phyloP scores from a whole-genome alignment of 1,284 basidiomycete species.

The Mycena citricolor region DNA sequence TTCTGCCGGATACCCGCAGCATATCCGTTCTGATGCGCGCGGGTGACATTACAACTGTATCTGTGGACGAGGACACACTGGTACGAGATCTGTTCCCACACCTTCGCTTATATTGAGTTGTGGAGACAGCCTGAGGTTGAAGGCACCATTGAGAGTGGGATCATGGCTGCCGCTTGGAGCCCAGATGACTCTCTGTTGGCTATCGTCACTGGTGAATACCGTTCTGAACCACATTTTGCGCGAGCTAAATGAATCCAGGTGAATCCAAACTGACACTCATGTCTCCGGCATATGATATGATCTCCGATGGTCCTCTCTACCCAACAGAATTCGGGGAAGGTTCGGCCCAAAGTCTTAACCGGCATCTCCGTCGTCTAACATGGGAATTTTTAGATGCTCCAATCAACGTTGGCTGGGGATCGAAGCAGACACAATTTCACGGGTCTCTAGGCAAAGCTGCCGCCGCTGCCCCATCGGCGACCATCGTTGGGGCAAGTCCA shows the following conservation, averaged over 20 bases:
- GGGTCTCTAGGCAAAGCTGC: conserved; percentile 92
- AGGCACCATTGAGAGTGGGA: conserved; percentile 84
- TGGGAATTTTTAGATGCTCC: conserved; percentile 63
- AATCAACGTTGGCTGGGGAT: conserved; percentile 97
- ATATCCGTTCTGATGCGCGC: conserved; percentile 66
- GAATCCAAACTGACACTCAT: conserved; percentile 85
- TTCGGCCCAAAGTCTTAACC: conserved; percentile 27
- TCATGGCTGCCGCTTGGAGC: conserved; percentile 84
- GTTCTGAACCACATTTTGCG: not conserved
- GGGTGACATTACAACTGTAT: conserved; percentile 76
- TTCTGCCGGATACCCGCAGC: conserved; percentile 64
- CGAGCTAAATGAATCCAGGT: conserved; percentile 39
- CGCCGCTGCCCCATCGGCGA: conserved; percentile 55
- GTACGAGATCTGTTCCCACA: conserved; percentile 32
- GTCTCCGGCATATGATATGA: conserved; percentile 86
- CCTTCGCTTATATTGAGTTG: conserved; percentile 14
- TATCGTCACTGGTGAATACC: conserved; percentile 67
- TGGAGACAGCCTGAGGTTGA: conserved; percentile 66
- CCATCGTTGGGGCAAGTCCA: conserved; percentile 51
- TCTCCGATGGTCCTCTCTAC: conserved; percentile 77
- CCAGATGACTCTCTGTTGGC: conserved; percentile 87
- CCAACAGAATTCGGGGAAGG: conserved; percentile 86
- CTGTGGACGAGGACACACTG: conserved; percentile 50
- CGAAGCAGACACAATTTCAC: conserved; percentile 96
- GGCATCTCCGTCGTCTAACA: conserved; percentile 11